These are phyloP conservation scores for Cymbopogon citratus DNA, from an alignment of 176 grass and related monocot species.

Conservation along the genomic window DNA sequence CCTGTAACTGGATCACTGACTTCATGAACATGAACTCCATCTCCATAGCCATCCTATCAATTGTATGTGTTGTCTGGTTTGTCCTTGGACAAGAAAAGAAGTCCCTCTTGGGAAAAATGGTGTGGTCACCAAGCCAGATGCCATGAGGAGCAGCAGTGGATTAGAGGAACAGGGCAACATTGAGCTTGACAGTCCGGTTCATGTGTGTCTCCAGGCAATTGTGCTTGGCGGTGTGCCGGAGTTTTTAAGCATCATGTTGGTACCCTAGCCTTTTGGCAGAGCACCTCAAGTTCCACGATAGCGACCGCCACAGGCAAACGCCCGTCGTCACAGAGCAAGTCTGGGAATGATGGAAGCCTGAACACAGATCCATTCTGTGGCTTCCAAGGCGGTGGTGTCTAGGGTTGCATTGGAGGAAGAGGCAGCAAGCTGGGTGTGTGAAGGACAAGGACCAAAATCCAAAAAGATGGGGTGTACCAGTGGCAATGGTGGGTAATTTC, in stretches of 20 bases:
- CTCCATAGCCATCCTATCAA: slow-evolving; percentile 36
- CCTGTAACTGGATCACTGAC: slow-evolving; percentile 39
- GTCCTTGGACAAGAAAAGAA: slow-evolving; percentile 16
- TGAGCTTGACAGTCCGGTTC: slow-evolving; percentile 46
- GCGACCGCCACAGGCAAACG: no score
- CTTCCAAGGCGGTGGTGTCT: no score
- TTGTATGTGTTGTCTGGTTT: background rate
- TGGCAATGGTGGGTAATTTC: no score
- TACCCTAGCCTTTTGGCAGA: slow-evolving; percentile 38
- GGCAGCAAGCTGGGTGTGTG: no score
- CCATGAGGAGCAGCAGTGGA: slow-evolving; percentile 52
- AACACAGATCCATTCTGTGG: no score
- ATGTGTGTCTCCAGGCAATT: slow-evolving; percentile 72
- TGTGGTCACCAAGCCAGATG: slow-evolving; percentile 56
- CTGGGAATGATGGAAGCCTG: no score
- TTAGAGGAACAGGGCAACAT: slow-evolving; percentile 21
- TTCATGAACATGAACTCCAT: slow-evolving; percentile 76
- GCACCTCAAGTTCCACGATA: no score
- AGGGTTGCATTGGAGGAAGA: no score
- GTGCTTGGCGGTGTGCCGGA: slow-evolving; percentile 72
- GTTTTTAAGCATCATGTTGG: slow-evolving; percentile 27
- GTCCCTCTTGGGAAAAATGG: slow-evolving; percentile 43
- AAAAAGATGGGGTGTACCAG: no score
- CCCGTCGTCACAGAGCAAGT: no score
- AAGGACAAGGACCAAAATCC: no score